Conservation (phyloP, 257 asterid genomes). For the Scutellaria galericulata region DNA sequence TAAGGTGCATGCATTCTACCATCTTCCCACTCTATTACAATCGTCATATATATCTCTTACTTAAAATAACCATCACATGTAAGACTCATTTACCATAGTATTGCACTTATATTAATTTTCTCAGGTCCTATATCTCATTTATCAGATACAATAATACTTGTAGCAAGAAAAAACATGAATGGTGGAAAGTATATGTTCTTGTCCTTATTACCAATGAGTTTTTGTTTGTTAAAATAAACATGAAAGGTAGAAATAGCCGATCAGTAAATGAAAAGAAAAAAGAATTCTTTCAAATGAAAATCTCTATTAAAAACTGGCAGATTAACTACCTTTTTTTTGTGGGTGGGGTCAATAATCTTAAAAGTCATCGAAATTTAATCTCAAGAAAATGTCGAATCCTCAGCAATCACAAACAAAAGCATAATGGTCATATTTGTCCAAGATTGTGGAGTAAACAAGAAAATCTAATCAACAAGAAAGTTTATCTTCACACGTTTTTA, state of each 20-base stretch:
- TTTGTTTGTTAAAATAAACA: no score
- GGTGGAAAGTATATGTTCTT: no score
- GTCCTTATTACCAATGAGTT: no score
- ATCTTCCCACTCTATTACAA: background rate
- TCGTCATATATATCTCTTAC: background rate
- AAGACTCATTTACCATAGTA: no score
- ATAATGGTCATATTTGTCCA: background rate
- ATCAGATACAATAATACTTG: background rate
- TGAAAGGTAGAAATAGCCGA: background rate
- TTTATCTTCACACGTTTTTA: background rate
- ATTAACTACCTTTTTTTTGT: background rate
- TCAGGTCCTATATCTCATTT: background rate
- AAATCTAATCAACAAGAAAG: background rate
- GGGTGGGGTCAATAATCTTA: background rate
- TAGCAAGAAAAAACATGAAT: background rate
- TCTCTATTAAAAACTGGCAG: background rate
- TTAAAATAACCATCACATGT: no score
- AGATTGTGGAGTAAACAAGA: constrained; percentile 13
- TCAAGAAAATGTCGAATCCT: background rate
- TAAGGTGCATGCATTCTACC: no score
- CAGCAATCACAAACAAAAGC: background rate
- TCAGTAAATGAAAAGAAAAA: background rate
- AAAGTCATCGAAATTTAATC: constrained; percentile 1
- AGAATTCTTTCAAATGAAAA: background rate
- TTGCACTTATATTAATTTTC: background rate